A percentile compares a stretch with the other conserved stretches of the same genome.
Evolutionary conservation across 768 basidiomycete species (phyloP).

Genomic region (Botryobasidium botryosum): DNA sequence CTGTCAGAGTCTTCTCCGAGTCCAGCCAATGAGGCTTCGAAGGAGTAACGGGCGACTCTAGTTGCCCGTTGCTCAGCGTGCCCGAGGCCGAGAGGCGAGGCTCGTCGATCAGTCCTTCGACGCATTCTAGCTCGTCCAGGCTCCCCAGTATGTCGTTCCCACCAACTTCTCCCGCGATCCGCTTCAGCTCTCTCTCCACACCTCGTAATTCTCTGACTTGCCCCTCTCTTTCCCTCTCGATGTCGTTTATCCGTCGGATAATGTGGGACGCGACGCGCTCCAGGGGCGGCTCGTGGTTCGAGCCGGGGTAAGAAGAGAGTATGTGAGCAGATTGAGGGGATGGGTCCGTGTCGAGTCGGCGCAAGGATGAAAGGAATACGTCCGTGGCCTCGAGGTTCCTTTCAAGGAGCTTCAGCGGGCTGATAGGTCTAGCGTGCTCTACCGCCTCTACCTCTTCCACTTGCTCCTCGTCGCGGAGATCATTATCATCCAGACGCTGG

Average conservation of each 20-base stretch:
- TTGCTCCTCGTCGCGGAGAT: not conserved
- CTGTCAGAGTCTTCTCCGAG: constrained; percentile 1
- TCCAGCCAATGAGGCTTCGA: too few relatives aligned
- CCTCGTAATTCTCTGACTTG: constrained; percentile 66
- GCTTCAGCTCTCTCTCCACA: constrained; percentile 63
- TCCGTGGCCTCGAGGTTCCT: constrained; percentile 63
- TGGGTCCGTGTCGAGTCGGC: constrained; percentile 44
- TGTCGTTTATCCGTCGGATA: constrained; percentile 61
- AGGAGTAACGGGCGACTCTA: too few relatives aligned
- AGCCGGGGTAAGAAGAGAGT: constrained; percentile 24
- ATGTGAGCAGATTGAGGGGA: constrained; percentile 16
- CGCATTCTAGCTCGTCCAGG: constrained; percentile 42
- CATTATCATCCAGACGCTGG: not conserved
- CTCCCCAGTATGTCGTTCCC: constrained; percentile 55
- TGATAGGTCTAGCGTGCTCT: not conserved
- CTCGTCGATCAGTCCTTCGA: constrained; percentile 31
- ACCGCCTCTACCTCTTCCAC: not conserved
- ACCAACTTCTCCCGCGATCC: constrained; percentile 60
- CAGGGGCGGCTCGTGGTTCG: constrained; percentile 24
- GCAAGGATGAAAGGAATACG: constrained; percentile 55
- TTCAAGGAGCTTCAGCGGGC: constrained; percentile 52
- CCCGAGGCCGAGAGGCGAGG: constrained; percentile 13
- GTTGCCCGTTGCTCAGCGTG: not conserved
- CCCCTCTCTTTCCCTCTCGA: constrained; percentile 56
- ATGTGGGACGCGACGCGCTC: constrained; percentile 60